Evolutionary conservation across 208 protist genomes (phyloP).

Genomic region (Porcisia hertigi): DNA sequence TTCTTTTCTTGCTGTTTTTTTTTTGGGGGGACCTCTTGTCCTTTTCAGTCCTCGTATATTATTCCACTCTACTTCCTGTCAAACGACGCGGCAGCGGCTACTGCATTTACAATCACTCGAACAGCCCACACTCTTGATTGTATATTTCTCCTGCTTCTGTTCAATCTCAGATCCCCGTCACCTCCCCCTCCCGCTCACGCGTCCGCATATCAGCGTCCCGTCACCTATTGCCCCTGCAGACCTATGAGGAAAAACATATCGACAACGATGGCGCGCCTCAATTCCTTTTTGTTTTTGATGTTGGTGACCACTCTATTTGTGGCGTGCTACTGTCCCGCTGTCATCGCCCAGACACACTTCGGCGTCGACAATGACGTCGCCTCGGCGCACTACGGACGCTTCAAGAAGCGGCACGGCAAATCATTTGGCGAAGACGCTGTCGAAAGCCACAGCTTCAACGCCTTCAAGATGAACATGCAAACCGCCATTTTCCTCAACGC

Average conservation of each 20-base stretch:
- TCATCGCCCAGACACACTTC: constrained; percentile 1
- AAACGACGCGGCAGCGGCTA: too few relatives aligned
- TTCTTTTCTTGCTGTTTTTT: too few relatives aligned
- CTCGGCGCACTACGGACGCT: constrained; percentile 50
- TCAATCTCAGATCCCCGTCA: too few relatives aligned
- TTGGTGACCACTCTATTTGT: constrained; percentile 21
- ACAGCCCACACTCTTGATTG: too few relatives aligned
- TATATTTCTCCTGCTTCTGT: too few relatives aligned
- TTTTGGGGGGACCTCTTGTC: too few relatives aligned
- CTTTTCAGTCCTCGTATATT: too few relatives aligned
- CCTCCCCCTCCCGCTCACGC: neutral
- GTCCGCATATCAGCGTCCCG: neutral
- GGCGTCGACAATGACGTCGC: constrained; percentile 9
- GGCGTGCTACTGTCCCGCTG: constrained; percentile 8
- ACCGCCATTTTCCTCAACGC: constrained; percentile 29
- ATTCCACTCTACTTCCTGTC: too few relatives aligned
- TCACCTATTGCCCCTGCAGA: neutral
- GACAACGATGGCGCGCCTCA: constrained; percentile 21
- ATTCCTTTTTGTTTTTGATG: constrained; percentile 19
- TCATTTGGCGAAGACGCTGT: constrained; percentile 51
- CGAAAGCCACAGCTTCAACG: constrained; percentile 49
- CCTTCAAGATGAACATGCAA: constrained; percentile 71
- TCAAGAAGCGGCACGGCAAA: constrained; percentile 75
- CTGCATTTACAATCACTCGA: too few relatives aligned
- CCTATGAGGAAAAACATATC: neutral